phyloP scores from a whole-genome alignment of 108 stramenopile genomes.

The Skeletonema costatum region DNA sequence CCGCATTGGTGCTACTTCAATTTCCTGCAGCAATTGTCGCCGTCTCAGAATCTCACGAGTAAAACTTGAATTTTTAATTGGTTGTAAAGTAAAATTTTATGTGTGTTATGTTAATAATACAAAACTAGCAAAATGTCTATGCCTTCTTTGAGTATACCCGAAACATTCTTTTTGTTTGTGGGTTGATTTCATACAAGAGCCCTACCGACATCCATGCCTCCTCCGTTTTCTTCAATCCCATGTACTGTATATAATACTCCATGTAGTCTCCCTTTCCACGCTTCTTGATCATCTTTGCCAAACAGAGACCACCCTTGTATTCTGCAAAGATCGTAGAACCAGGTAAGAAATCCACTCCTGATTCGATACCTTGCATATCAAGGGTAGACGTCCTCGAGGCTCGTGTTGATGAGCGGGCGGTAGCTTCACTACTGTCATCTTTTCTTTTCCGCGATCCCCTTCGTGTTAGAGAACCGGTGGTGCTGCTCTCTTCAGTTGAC shows the following conservation, averaged over 20 bases:
- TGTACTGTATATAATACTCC: constrained; percentile 53
- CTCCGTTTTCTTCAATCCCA: constrained; percentile 36
- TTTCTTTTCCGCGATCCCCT: constrained; percentile 23
- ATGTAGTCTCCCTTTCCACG: constrained; percentile 52
- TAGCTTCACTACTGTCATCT: constrained; percentile 15
- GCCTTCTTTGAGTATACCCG: constrained; percentile 4
- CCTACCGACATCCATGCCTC: constrained; percentile 42
- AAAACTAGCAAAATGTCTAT: not conserved
- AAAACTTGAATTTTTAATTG: not conserved
- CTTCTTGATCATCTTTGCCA: constrained; percentile 55
- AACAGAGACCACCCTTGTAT: constrained; percentile 32
- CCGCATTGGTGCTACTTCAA: constrained; percentile 80
- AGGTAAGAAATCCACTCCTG: constrained; percentile 53
- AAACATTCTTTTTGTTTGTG: constrained; percentile 54
- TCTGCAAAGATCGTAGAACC: constrained; percentile 56
- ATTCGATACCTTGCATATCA: constrained; percentile 42
- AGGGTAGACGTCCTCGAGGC: constrained; percentile 1
- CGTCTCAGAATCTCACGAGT: not conserved
- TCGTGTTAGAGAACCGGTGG: constrained; percentile 17
- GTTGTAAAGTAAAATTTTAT: not conserved
- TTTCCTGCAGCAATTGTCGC: constrained; percentile 40
- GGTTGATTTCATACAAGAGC: constrained; percentile 54
- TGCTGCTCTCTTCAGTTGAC: not conserved
- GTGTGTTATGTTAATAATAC: constrained; percentile 3
- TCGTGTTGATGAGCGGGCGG: constrained; percentile 7